A percentile compares a stretch with the other conserved stretches of the same genome.
These are phyloP conservation scores for Epichloe sylvatica DNA, from an alignment of 2,329 filamentous ascomycete species.

Conservation along the genomic window DNA sequence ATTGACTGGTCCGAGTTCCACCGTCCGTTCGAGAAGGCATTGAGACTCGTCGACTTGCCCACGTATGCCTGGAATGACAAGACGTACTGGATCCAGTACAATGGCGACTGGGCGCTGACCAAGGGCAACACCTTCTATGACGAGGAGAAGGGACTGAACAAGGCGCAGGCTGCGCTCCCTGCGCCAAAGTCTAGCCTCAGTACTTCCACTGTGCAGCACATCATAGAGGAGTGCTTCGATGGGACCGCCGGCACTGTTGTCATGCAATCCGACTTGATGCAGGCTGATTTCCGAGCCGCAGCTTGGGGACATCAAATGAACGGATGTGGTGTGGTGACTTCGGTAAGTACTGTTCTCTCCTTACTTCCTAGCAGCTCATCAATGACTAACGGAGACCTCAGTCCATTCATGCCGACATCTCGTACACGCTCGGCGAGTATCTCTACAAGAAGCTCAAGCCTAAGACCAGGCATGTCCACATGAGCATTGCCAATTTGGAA, in stretches of 20 bases:
- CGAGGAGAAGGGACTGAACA: too few relatives aligned
- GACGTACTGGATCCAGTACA: constrained; percentile 52
- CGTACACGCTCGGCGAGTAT: constrained; percentile 48
- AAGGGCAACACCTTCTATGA: constrained; percentile 46
- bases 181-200: neutral
- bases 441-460: constrained; percentile 49
- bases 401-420: constrained; percentile 42
- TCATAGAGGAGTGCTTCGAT: constrained; percentile 21
- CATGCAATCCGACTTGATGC: constrained; percentile 25
- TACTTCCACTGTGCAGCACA: constrained; percentile 23
- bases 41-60: constrained; percentile 46
- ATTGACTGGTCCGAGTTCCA: constrained; percentile 53
- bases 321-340: constrained; percentile 26
- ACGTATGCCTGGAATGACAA: constrained; percentile 60
- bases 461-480: constrained; percentile 1
- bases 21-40: constrained; percentile 27
- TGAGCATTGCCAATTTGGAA: constrained; percentile 39
- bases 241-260: constrained; percentile 14
- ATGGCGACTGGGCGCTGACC: constrained; percentile 56
- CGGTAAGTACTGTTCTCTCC: constrained; percentile 20
- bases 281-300: constrained; percentile 23
- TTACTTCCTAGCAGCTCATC: neutral
- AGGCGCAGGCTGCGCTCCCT: too few relatives aligned
- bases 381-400: neutral
- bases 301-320: constrained; percentile 31